Percentiles rank a stretch among this genome's conserved stretches.
phyloP scores from a whole-genome alignment of 805 yeast genomes.

The Danielozyma ontarioensis region DNA sequence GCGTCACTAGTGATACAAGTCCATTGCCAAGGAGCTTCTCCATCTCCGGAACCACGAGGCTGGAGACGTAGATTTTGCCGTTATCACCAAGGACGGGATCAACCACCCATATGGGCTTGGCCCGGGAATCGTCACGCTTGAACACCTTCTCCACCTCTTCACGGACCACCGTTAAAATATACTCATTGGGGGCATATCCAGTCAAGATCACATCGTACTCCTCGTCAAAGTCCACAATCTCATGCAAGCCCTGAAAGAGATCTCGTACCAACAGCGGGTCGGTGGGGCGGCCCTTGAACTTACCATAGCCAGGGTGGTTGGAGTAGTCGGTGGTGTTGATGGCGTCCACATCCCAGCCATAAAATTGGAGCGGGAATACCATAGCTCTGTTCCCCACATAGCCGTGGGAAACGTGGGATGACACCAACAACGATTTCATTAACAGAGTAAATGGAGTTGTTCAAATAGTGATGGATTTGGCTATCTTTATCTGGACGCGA shows the following conservation, averaged over 20 bases:
- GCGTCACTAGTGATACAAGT: slow-evolving; percentile 51
- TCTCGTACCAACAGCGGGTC: slow-evolving; percentile 41
- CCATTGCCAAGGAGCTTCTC: slow-evolving; percentile 40
- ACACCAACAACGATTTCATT: slow-evolving; percentile 41
- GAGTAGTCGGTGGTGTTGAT: slow-evolving; percentile 85
- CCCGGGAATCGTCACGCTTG: slow-evolving; percentile 13
- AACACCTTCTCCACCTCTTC: slow-evolving; percentile 32
- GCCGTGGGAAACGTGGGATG: slow-evolving; percentile 93
- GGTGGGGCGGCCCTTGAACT: slow-evolving; percentile 54
- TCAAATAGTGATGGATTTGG: too few species aligned
- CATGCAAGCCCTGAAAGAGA: slow-evolving; percentile 51
- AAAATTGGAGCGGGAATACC: slow-evolving; percentile 78
- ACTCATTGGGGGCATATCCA: slow-evolving; percentile 72
- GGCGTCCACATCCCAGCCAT: slow-evolving; percentile 91
- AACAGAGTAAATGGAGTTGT: not conserved
- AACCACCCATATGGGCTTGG: slow-evolving; percentile 52
- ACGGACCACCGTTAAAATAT: slow-evolving; percentile 47
- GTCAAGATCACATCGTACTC: slow-evolving; percentile 63
- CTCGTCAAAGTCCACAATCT: slow-evolving; percentile 33
- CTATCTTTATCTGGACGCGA: too few species aligned
- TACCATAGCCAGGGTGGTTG: slow-evolving; percentile 87
- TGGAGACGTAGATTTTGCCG: slow-evolving; percentile 72
- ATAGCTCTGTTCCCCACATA: slow-evolving; percentile 92
- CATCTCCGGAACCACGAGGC: slow-evolving; percentile 49
- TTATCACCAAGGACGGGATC: slow-evolving; percentile 95